Evolutionary conservation across 352 stramenopile species (phyloP).

Genomic region (Saprolegnia parasitica): DNA sequence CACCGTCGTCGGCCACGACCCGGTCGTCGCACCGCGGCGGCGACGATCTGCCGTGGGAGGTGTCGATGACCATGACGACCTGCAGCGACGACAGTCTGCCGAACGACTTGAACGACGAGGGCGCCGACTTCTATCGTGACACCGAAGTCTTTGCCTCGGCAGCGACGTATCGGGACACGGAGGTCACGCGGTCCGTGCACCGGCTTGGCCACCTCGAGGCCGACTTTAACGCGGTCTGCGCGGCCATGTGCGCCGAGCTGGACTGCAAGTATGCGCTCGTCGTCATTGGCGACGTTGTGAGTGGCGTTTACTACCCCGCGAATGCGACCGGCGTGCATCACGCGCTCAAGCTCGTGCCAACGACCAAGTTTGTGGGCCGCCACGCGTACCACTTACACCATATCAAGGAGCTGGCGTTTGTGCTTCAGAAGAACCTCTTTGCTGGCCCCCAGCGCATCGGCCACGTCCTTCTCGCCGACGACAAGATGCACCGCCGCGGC

Average conservation of each 20-base stretch:
- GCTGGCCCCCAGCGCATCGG: background rate
- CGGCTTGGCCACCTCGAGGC: background rate
- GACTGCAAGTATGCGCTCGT: conserved; percentile 7
- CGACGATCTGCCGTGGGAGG: background rate
- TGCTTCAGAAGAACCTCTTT: conserved; percentile 9
- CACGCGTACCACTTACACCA: background rate
- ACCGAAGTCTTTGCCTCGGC: no score
- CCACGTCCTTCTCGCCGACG: conserved; percentile 3
- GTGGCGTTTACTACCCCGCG: background rate
- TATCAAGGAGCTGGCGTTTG: conserved; percentile 10
- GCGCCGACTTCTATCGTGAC: no score
- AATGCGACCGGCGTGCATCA: background rate
- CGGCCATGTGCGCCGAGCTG: background rate
- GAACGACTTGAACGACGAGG: no score
- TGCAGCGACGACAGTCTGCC: no score
- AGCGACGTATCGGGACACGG: background rate
- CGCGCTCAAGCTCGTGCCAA: background rate
- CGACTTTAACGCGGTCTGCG: conserved; percentile 3
- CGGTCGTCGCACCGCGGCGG: background rate
- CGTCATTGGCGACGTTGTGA: conserved; percentile 6
- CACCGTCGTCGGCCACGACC: background rate
- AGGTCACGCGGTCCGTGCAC: background rate
- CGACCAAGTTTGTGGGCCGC: conserved; percentile 2
- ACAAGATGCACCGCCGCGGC: conserved; percentile 10
- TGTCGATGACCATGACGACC: background rate